Percentiles rank a stretch among this genome's conserved stretches.
Evolutionary conservation across 2,329 filamentous ascomycete genomes (phyloP).

Genomic region (Phialocephala subalpina): DNA sequence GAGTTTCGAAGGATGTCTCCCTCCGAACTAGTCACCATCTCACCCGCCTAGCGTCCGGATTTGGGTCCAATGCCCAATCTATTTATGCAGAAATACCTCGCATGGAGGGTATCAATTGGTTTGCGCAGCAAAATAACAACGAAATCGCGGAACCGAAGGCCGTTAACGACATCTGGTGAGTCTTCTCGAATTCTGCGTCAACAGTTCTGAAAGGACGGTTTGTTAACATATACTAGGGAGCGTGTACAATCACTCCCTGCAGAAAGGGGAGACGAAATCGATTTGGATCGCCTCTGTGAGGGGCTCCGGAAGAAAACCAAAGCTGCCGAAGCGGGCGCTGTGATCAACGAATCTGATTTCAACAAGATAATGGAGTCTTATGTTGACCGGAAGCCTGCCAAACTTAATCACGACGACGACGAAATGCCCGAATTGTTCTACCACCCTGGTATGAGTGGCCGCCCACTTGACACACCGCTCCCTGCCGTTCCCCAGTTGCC

Average conservation of each 20-base stretch:
- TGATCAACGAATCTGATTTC: slow-evolving; percentile 89
- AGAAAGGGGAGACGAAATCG: slow-evolving; percentile 87
- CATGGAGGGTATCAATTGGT: not conserved
- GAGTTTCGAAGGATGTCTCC: not conserved
- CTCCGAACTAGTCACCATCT: not conserved
- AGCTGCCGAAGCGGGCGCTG: slow-evolving; percentile 89
- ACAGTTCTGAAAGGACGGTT: slow-evolving; percentile 5
- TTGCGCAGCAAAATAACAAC: too few relatives aligned
- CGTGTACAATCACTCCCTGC: slow-evolving; percentile 85
- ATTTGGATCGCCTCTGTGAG: slow-evolving; percentile 90
- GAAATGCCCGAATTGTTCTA: too few relatives aligned
- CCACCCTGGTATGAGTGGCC: too few relatives aligned
- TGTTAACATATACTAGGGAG: slow-evolving; percentile 70
- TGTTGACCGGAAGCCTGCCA: slow-evolving; percentile 35
- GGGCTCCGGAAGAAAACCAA: slow-evolving; percentile 96
- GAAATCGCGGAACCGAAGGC: slow-evolving; percentile 55
- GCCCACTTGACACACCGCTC: too few relatives aligned
- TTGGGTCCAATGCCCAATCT: not conserved
- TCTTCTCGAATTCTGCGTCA: slow-evolving; percentile 29
- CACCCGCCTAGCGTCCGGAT: not conserved
- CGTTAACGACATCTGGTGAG: slow-evolving; percentile 94
- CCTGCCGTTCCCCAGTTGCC: too few relatives aligned
- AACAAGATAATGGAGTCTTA: slow-evolving; percentile 78
- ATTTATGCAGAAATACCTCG: too few relatives aligned
- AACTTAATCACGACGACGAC: not conserved